phyloP scores from a whole-genome alignment of 2,329 filamentous ascomycete genomes.

The Colletotrichum falcatum region DNA sequence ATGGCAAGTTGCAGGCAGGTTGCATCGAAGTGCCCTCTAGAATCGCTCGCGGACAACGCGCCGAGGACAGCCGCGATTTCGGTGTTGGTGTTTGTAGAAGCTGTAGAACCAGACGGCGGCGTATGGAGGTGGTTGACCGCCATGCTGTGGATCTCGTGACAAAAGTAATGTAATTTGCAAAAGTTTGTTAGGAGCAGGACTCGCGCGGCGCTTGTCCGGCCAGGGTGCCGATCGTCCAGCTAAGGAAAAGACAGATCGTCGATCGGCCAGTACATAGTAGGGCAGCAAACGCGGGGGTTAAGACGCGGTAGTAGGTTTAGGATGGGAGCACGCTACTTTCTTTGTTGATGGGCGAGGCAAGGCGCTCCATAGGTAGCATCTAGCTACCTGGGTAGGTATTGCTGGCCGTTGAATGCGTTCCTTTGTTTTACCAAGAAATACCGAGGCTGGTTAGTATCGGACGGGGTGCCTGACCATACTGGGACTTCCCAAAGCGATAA shows the following conservation, averaged over 20 bases:
- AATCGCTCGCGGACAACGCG: neutral
- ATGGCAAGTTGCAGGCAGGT: neutral
- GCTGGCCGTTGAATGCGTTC: neutral
- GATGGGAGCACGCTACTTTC: neutral
- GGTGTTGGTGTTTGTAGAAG: neutral
- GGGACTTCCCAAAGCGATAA: neutral
- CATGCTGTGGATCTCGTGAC: neutral
- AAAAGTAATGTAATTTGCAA: neutral
- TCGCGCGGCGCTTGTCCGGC: too few relatives aligned
- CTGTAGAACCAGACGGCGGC: neutral
- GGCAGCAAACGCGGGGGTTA: neutral
- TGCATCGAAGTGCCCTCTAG: neutral
- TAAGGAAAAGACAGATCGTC: neutral
- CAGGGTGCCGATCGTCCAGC: neutral
- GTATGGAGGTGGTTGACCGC: slow-evolving; percentile 1
- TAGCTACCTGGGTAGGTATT: neutral
- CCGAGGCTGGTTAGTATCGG: neutral
- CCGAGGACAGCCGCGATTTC: neutral
- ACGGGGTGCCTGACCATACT: neutral
- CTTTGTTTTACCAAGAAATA: neutral
- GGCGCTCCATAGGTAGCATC: neutral
- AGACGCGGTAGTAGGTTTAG: neutral
- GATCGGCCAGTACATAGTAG: neutral
- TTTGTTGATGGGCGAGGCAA: neutral
- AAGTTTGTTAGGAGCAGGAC: neutral